A percentile compares a stretch with the other conserved stretches of the same genome.
These are phyloP conservation scores for Malus hybrid DNA, from an alignment of 331 rosid genomes.

Conservation along the genomic window DNA sequence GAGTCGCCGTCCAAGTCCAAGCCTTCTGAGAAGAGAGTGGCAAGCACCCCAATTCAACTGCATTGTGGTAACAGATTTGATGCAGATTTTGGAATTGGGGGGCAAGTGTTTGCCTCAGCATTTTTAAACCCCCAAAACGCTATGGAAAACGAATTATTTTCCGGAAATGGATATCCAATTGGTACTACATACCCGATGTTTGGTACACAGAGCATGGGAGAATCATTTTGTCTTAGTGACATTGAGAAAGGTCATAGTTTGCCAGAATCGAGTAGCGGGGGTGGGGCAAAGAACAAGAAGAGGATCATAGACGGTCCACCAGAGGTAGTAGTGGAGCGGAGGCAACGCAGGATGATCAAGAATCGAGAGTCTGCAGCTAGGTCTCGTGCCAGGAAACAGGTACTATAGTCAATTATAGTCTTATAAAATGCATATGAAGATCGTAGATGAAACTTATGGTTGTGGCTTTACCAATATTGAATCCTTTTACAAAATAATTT, in stretches of 20 bases:
- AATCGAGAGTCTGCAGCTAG: background rate
- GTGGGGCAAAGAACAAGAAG: conserved; percentile 26
- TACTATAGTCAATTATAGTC: background rate
- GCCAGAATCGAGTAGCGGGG: conserved; percentile 26
- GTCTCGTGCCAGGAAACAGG: background rate
- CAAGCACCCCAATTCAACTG: background rate
- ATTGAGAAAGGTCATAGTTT: conserved; percentile 21
- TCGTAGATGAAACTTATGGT: too few species aligned
- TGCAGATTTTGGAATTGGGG: conserved; percentile 19
- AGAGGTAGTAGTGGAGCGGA: conserved; percentile 50
- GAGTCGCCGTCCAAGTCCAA: conserved; percentile 11
- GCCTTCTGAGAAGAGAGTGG: conserved; percentile 5
- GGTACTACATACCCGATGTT: too few species aligned
- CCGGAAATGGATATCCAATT: too few species aligned
- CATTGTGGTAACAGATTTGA: background rate
- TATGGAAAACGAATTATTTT: too few species aligned
- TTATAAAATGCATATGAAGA: too few species aligned
- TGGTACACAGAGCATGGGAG: too few species aligned
- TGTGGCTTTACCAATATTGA: too few species aligned
- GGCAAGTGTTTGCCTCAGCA: conserved; percentile 15
- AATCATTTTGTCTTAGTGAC: too few species aligned
- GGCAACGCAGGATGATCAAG: conserved; percentile 30
- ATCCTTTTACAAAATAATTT: too few species aligned
- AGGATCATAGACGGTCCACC: conserved; percentile 49
- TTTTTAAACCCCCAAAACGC: conserved; percentile 7